Evolutionary conservation across 108 stramenopile species (phyloP).

Genomic region (Cyclotella kingstonii): DNA sequence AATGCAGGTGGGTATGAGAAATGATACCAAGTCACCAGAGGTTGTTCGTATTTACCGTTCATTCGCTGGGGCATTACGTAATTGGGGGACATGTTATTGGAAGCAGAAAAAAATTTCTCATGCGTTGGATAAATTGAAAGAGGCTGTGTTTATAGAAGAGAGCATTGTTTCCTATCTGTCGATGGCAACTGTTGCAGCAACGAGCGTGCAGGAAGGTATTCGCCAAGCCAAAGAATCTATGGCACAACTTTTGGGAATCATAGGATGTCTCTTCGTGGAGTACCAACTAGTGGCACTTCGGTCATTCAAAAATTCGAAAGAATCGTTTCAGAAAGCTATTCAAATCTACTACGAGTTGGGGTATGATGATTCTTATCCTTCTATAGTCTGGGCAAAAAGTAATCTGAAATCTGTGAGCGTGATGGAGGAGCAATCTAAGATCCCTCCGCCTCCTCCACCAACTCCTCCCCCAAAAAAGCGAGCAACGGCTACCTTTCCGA

Average conservation of each 20-base stretch:
- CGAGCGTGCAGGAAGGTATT: background rate
- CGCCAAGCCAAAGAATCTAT: constrained; percentile 19
- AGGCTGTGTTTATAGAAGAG: constrained; percentile 18
- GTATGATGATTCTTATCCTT: constrained; percentile 14
- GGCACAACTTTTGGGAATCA: constrained; percentile 22
- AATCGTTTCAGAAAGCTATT: constrained; percentile 17
- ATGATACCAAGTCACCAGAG: background rate
- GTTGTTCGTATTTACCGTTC: constrained; percentile 7
- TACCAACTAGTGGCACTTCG: background rate
- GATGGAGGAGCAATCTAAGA: constrained; percentile 8
- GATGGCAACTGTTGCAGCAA: background rate
- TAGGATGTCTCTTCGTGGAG: constrained; percentile 34
- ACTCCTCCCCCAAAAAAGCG: constrained; percentile 7
- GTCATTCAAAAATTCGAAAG: constrained; percentile 16
- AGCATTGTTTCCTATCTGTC: background rate
- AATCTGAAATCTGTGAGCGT: constrained; percentile 8
- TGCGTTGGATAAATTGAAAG: constrained; percentile 18
- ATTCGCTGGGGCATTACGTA: constrained; percentile 21
- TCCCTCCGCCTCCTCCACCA: constrained; percentile 14
- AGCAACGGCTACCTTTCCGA: background rate
- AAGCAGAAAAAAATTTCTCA: constrained; percentile 16
- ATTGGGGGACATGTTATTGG: constrained; percentile 30
- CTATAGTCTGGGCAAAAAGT: constrained; percentile 23
- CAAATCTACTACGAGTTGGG: constrained; percentile 26
- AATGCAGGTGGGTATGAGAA: background rate